Evolutionary conservation across 352 stramenopile species (phyloP).

Genomic region (Phytophthora cajani): DNA sequence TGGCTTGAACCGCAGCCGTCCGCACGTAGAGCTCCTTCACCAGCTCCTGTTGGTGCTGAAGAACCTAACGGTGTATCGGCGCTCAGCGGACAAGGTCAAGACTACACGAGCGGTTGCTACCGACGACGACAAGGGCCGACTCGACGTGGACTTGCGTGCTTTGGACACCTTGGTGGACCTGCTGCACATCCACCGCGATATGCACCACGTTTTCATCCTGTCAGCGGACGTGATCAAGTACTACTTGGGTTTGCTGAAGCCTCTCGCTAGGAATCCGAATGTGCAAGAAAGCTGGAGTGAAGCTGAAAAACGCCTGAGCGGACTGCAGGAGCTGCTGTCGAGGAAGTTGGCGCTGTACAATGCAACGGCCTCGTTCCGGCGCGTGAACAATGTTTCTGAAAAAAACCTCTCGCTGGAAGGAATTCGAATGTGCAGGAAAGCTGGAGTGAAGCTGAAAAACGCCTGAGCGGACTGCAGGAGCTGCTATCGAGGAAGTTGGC

Average conservation of each 20-base stretch:
- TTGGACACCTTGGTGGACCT: slow-evolving; percentile 93
- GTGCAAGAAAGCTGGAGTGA: slow-evolving; percentile 59
- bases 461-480: slow-evolving; percentile 55
- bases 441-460: slow-evolving; percentile 66
- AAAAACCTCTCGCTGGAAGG: slow-evolving; percentile 31
- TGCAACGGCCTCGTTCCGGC: slow-evolving; percentile 46
- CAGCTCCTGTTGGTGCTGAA: slow-evolving; percentile 82
- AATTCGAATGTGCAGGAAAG: slow-evolving; percentile 34
- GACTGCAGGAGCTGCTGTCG: slow-evolving; percentile 56
- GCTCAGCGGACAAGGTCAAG: slow-evolving; percentile 50
- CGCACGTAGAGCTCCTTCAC: slow-evolving; percentile 95
- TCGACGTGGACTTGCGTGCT: slow-evolving; percentile 62
- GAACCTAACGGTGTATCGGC: slow-evolving; percentile 88
- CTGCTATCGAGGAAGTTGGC: slow-evolving; percentile 67
- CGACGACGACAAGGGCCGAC: slow-evolving; percentile 47
- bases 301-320: slow-evolving; percentile 53
- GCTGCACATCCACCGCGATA: slow-evolving; percentile 95
- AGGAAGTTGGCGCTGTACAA: slow-evolving; percentile 69
- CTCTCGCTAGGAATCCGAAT: slow-evolving; percentile 26
- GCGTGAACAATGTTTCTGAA: slow-evolving; percentile 31
- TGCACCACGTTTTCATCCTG: slow-evolving; percentile 83
- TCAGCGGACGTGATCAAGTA: slow-evolving; percentile 67
- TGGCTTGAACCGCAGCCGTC: slow-evolving; percentile 94
- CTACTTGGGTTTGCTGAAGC: slow-evolving; percentile 57
- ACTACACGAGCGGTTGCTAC: slow-evolving; percentile 14